Base-by-base conservation (phyloP, 768 basidiomycete species). In the Leucosporidium scottii region DNA sequence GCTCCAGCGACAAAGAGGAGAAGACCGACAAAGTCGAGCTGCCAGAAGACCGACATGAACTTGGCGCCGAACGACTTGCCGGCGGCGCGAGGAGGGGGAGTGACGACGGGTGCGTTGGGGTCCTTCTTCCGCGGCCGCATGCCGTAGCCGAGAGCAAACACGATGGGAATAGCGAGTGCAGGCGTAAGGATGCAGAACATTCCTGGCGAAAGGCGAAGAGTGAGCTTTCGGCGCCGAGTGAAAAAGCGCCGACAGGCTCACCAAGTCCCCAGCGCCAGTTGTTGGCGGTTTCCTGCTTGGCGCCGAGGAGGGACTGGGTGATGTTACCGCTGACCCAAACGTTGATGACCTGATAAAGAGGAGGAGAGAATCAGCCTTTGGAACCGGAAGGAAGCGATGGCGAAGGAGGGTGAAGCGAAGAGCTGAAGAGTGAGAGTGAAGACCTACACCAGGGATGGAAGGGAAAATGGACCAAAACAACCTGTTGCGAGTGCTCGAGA, bases 1-100 rank as follows among this genome's bases (percentile, higher is more conserved):
- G 74, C 68, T 5, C 76, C 76, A 20, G 53, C 75, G 8, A 77
- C 75, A 53, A 78, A 73, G 54, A 78, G 72, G 17, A 77, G 28
- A 3, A 78, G 68, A 18, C 78, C 78, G 65, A 77, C 73, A 21
- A 77, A 54, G 65, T 78, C 78, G 56, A 78, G 73, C 59, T 77
- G 72, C 77, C 77, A 78, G 71, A 77, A 77, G 47, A 74, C 30
- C 12, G 49, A 47, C 28, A 66, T 64, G 21, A 58, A 48, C 50
- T 65, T 59, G 34, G 69, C 48, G 60, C 58, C 51, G 10, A 63
- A 12, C 31, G 15, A 21, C 39, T 44, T 44, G 39, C 39, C 39
- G 39, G 39, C 39, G 39, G 39, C 39, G 17, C 31, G 13, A 44
- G 39, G 39, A 21, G 30, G 49, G 55, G 57, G 44, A 25, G 55